phyloP scores from a whole-genome alignment of 1,284 basidiomycete genomes.

The Tausonia pullulans region DNA sequence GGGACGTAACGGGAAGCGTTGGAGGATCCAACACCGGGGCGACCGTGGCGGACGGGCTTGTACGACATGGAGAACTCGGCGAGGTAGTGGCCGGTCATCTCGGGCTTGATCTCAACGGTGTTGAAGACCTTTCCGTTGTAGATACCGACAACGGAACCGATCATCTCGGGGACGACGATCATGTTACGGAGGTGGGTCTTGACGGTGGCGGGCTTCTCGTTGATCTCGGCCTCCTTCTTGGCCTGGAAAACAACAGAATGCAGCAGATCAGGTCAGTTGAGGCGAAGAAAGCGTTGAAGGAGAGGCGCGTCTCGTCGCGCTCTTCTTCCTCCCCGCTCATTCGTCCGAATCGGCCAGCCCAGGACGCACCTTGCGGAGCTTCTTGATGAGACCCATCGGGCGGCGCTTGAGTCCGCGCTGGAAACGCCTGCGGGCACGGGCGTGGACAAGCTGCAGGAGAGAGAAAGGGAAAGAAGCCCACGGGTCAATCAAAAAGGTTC shows the following conservation, averaged over 20 bases:
- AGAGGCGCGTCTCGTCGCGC: no score
- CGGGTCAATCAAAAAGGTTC: background rate
- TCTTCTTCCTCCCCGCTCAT: no score
- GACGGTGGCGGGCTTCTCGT: conserved; percentile 96
- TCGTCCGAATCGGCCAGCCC: no score
- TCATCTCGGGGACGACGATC: conserved; percentile 99
- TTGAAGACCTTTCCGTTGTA: conserved; percentile 98
- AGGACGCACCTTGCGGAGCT: conserved; percentile 64
- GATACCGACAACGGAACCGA: conserved; percentile 89
- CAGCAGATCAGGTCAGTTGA: no score
- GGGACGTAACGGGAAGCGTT: conserved; percentile 45
- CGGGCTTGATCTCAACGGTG: conserved; percentile 97
- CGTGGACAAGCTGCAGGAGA: conserved; percentile 72
- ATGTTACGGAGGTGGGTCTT: conserved; percentile 99
- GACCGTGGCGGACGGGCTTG: conserved; percentile 98
- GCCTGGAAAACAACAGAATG: conserved; percentile 35
- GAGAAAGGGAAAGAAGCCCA: conserved; percentile 1
- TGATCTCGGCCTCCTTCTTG: conserved; percentile 95
- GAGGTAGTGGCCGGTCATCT: conserved; percentile 99
- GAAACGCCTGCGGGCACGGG: conserved; percentile 97
- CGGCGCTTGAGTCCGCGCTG: conserved; percentile 96
- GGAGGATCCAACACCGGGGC: conserved; percentile 87
- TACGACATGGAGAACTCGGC: conserved; percentile 61
- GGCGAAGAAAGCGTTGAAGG: no score
- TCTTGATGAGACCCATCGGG: conserved; percentile 98